Conservation (phyloP, 2,329 filamentous ascomycete genomes). For the Colletotrichum magnum region DNA sequence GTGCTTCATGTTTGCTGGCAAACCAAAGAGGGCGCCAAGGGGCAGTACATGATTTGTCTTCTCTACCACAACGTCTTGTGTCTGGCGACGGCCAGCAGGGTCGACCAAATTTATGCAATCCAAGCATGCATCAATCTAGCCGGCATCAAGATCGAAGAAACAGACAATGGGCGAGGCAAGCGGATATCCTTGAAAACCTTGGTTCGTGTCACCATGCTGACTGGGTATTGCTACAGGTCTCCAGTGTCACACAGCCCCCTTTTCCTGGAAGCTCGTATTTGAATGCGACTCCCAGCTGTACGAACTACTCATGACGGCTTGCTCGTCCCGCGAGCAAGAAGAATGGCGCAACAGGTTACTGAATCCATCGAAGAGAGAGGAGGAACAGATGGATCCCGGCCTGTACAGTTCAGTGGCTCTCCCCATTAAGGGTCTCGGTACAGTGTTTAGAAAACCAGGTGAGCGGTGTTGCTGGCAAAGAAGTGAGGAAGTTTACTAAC, state of each 20-base stretch:
- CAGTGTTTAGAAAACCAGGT: slow-evolving; percentile 82
- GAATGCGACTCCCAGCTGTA: slow-evolving; percentile 82
- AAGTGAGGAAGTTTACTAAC: background rate
- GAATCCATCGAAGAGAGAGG: slow-evolving; percentile 63
- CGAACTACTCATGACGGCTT: slow-evolving; percentile 90
- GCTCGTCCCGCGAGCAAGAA: slow-evolving; percentile 82
- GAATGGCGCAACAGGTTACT: slow-evolving; percentile 83
- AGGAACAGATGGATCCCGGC: slow-evolving; percentile 60
- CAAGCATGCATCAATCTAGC: slow-evolving; percentile 80
- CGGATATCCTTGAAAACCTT: slow-evolving; percentile 7
- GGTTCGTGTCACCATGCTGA: slow-evolving; percentile 40
- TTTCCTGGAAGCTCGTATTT: slow-evolving; percentile 94
- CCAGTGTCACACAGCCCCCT: slow-evolving; percentile 87
- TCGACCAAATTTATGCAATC: slow-evolving; percentile 78
- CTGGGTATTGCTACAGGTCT: slow-evolving; percentile 70
- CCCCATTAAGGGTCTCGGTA: slow-evolving; percentile 80
- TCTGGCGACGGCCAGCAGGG: slow-evolving; percentile 76
- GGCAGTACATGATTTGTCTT: slow-evolving; percentile 87
- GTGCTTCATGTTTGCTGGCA: slow-evolving; percentile 89
- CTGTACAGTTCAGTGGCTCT: slow-evolving; percentile 76
- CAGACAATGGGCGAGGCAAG: slow-evolving; percentile 82
- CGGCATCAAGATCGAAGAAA: slow-evolving; percentile 76
- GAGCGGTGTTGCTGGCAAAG: slow-evolving; percentile 29
- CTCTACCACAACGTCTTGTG: slow-evolving; percentile 87
- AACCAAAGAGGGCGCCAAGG: slow-evolving; percentile 75